Conservation (phyloP, 805 yeast genomes). For the Martiniozyma abietophila region DNA sequence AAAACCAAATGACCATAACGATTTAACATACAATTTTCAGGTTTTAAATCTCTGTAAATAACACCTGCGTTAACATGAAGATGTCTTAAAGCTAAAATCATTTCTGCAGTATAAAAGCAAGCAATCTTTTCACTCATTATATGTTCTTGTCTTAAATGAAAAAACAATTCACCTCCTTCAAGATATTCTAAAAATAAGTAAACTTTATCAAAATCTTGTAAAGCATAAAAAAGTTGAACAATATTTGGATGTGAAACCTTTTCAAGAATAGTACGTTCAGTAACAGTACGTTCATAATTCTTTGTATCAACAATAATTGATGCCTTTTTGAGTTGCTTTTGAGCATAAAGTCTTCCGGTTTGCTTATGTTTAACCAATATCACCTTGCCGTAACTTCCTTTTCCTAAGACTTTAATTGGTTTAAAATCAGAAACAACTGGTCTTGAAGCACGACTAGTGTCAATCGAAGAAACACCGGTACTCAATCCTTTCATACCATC, state of each 20-base stretch:
- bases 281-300: slow-evolving; percentile 66
- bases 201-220: slow-evolving; percentile 71
- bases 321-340: slow-evolving; percentile 79
- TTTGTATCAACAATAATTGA: slow-evolving; percentile 52
- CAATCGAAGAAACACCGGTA: too few relatives aligned
- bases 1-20: slow-evolving; percentile 70
- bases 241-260: slow-evolving; percentile 70
- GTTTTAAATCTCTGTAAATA: slow-evolving; percentile 81
- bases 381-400: slow-evolving; percentile 87
- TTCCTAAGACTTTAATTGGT: slow-evolving; percentile 69
- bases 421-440: slow-evolving; percentile 47
- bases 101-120: slow-evolving; percentile 72
- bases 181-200: slow-evolving; percentile 72
- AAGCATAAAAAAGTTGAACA: slow-evolving; percentile 71
- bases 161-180: slow-evolving; percentile 81
- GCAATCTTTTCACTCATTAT: slow-evolving; percentile 55
- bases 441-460: slow-evolving; percentile 12
- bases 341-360: slow-evolving; percentile 67
- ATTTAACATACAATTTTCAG: slow-evolving; percentile 79
- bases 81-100: slow-evolving; percentile 68
- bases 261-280: slow-evolving; percentile 68
- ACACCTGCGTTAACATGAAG: slow-evolving; percentile 65
- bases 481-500: not conserved
- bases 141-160: slow-evolving; percentile 42
- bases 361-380: slow-evolving; percentile 57